These are phyloP conservation scores for Calonectria pseudoturangicola DNA, from an alignment of 2,329 filamentous ascomycete genomes.

Conservation along the genomic window DNA sequence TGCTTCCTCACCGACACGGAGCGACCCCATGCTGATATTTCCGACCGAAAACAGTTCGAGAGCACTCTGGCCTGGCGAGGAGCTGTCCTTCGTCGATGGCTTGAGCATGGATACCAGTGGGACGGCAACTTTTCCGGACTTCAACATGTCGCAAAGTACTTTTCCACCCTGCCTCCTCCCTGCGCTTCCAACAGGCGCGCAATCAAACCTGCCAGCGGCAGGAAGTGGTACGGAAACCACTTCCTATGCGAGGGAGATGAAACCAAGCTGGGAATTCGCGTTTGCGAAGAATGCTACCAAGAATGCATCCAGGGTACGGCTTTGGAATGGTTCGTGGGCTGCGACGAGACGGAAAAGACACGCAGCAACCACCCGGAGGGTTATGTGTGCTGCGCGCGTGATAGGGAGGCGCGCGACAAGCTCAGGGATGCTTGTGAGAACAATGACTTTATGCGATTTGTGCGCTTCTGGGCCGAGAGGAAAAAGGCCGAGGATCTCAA, in stretches of 20 bases:
- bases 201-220: constrained; percentile 16
- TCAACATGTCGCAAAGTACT: constrained; percentile 9
- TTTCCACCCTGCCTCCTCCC: constrained; percentile 29
- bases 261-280: constrained; percentile 7
- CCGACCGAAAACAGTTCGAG: constrained; percentile 24
- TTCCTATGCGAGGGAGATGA: constrained; percentile 31
- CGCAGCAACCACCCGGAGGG: constrained; percentile 2
- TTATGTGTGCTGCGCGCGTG: constrained; percentile 16
- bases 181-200: constrained; percentile 10
- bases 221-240: constrained; percentile 37
- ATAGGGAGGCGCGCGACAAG: constrained; percentile 17
- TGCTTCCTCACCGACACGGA: constrained; percentile 18
- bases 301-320: constrained; percentile 34
- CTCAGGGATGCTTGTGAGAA: constrained; percentile 29
- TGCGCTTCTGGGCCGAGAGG: constrained; percentile 24
- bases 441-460: constrained; percentile 26
- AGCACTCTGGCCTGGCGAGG: constrained; percentile 33
- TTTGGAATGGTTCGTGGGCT: constrained; percentile 30
- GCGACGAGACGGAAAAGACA: constrained; percentile 27
- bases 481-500: background rate
- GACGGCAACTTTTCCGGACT: constrained; percentile 31
- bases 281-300: constrained; percentile 37
- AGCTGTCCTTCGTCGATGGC: constrained; percentile 16
- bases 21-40: background rate
- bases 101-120: constrained; percentile 29